These are phyloP conservation scores for Mucuna pruriens DNA, from an alignment of 306 rosid species.

Conservation along the genomic window DNA sequence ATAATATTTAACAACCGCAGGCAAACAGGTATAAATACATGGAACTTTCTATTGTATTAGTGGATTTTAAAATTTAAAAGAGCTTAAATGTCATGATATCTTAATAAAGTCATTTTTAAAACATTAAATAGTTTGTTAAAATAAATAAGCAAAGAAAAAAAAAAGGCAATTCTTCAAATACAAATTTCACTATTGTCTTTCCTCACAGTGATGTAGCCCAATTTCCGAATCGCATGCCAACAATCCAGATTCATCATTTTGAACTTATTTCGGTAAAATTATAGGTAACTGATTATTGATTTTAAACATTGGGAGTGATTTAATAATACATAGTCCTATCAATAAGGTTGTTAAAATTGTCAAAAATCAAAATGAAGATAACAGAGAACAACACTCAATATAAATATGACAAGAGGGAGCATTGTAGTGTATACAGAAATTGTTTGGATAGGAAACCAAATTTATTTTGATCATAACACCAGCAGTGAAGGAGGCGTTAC, in stretches of 20 bases:
- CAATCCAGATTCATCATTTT: not conserved
- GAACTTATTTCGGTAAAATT: not conserved
- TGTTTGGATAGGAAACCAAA: not conserved
- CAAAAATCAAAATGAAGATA: constrained; percentile 17
- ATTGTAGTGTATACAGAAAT: not conserved
- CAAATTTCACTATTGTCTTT: too few relatives aligned
- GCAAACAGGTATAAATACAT: too few relatives aligned
- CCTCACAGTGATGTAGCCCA: too few relatives aligned
- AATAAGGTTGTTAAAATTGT: not conserved
- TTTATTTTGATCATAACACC: constrained; percentile 3
- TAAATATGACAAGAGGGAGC: not conserved
- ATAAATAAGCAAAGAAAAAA: too few relatives aligned
- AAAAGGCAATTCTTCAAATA: too few relatives aligned
- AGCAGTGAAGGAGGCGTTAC: not conserved
- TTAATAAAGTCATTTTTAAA: too few relatives aligned
- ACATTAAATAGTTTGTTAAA: too few relatives aligned
- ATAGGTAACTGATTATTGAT: not conserved
- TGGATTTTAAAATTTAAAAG: too few relatives aligned
- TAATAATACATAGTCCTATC: not conserved
- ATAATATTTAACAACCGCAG: too few relatives aligned
- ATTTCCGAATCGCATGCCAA: not conserved
- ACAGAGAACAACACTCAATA: not conserved
- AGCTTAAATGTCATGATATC: too few relatives aligned
- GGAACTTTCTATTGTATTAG: too few relatives aligned
- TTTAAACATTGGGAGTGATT: constrained; percentile 2